Evolutionary conservation across 2,329 filamentous ascomycete genomes (phyloP), one percentile per base, ranked within the genome.

Genomic region (Cladosporium sp.): DNA sequence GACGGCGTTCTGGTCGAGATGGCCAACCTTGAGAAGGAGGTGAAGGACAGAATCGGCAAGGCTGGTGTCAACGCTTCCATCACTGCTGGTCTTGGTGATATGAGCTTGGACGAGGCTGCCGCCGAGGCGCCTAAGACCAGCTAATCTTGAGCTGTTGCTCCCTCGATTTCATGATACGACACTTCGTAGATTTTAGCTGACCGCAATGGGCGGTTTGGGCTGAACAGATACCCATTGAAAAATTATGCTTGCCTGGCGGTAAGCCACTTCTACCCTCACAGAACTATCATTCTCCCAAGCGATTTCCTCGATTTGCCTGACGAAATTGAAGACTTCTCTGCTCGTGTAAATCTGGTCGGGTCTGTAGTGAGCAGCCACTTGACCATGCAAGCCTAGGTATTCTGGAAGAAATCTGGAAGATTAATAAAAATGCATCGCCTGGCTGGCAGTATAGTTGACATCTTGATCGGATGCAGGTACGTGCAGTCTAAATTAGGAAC

Each of bases 1-100:
- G 88, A 95, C 53, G 92, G 91, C 43, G 79, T 91, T 37, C 71
- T 90, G 51, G 82, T 96, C 18, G 74, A 84, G 47, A 76, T 86
- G 56, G 70, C 70, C 27, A 75, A 83, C 50, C 70, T 91, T 63
- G 80, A 83, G 2, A 67, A 73, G 11, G 85, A 89, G 68, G 76
- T 90, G 37, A 80, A 78, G 67, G 68, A 66, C 53, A 68, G 78
- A 53, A 61, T 83, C 7, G 57, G 56, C 7, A 55, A 44, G 43
- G 50, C 49, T 32, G 50, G 51, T 8, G 50, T 20, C 1, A 29
- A 47, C 15, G 47, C 54, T 7, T 52, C 47, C 4, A 38, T 61
- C 13, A 53, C 54, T 8, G 56, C 57, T 39, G 58, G 58, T 27
- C 51, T 63, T 29, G 52, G 53, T 29, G 52, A 47, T 12, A 49